Conservation (phyloP, 441 rosid genomes). For the Eutrema salsugineum region DNA sequence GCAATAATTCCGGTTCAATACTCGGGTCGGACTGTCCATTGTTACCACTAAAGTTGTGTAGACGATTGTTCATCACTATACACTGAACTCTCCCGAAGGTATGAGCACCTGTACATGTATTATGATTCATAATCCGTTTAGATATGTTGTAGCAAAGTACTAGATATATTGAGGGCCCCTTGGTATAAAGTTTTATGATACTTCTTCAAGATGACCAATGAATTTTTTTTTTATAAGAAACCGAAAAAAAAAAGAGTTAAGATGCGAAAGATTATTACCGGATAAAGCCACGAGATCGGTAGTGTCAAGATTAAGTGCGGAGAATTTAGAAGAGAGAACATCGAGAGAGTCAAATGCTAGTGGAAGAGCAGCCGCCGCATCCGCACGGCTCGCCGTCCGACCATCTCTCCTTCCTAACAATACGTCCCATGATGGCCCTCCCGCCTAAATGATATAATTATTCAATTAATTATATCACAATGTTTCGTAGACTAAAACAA, state of each 20-base stretch:
- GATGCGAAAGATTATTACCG: slow-evolving; percentile 20
- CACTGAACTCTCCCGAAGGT: slow-evolving; percentile 60
- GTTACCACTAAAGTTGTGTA: slow-evolving; percentile 39
- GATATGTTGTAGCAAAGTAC: neutral
- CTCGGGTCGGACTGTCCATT: slow-evolving; percentile 37
- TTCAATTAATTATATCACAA: no score
- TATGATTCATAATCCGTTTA: neutral
- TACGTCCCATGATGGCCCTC: slow-evolving; percentile 49
- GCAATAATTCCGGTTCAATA: slow-evolving; percentile 34
- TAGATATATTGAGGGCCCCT: neutral
- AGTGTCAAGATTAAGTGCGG: slow-evolving; percentile 41
- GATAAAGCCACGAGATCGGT: slow-evolving; percentile 53
- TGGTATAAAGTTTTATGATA: neutral
- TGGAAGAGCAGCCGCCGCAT: slow-evolving; percentile 39
- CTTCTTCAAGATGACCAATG: neutral
- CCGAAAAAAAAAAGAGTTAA: neutral
- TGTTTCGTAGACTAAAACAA: no score
- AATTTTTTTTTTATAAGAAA: neutral
- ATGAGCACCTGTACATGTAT: slow-evolving; percentile 39
- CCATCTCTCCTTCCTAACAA: slow-evolving; percentile 48
- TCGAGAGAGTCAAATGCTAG: slow-evolving; percentile 31
- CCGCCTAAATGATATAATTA: slow-evolving; percentile 30
- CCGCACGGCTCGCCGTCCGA: slow-evolving; percentile 31
- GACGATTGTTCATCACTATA: slow-evolving; percentile 41
- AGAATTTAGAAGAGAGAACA: slow-evolving; percentile 35